Evolutionary conservation across 495 filamentous ascomycete genomes (phyloP).

Genomic region (Pyrenopolyporus hunteri): DNA sequence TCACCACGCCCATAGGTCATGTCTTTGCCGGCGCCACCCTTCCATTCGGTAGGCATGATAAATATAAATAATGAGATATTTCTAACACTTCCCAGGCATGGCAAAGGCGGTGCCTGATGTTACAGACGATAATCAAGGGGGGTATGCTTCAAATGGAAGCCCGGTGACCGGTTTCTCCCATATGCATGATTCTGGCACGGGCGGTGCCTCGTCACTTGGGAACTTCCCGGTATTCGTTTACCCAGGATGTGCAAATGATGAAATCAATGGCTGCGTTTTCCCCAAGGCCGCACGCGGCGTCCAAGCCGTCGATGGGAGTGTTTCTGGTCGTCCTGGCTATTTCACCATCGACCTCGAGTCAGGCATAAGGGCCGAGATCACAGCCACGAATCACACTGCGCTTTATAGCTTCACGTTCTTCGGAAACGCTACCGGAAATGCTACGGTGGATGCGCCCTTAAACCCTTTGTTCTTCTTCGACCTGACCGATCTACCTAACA

Average conservation of each 20-base stretch:
- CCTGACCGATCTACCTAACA: slow-evolving; percentile 65
- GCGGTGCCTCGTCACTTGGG: slow-evolving; percentile 66
- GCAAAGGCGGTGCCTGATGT: slow-evolving; percentile 74
- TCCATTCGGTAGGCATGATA: slow-evolving; percentile 59
- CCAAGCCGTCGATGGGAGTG: slow-evolving; percentile 53
- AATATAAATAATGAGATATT: neutral
- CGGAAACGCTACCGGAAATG: slow-evolving; percentile 40
- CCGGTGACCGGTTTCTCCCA: slow-evolving; percentile 65
- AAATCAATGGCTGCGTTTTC: slow-evolving; percentile 64
- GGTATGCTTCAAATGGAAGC: slow-evolving; percentile 66
- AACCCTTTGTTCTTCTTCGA: slow-evolving; percentile 66
- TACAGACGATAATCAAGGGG: slow-evolving; percentile 66
- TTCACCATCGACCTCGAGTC: slow-evolving; percentile 63
- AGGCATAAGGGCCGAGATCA: slow-evolving; percentile 68
- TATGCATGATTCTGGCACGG: slow-evolving; percentile 72
- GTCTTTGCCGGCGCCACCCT: slow-evolving; percentile 63
- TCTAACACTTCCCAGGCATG: slow-evolving; percentile 55
- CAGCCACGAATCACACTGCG: slow-evolving; percentile 64
- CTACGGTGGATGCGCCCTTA: slow-evolving; percentile 47
- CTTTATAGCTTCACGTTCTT: slow-evolving; percentile 71
- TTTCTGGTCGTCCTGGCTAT: slow-evolving; percentile 66
- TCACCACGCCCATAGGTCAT: slow-evolving; percentile 43
- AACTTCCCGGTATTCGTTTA: slow-evolving; percentile 73
- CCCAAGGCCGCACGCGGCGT: slow-evolving; percentile 55
- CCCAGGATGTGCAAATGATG: slow-evolving; percentile 63